Percentiles rank a stretch among this genome's conserved stretches.
These are phyloP conservation scores for Shiraia bambusicola DNA, from an alignment of 2,329 filamentous ascomycete genomes.

Conservation along the genomic window DNA sequence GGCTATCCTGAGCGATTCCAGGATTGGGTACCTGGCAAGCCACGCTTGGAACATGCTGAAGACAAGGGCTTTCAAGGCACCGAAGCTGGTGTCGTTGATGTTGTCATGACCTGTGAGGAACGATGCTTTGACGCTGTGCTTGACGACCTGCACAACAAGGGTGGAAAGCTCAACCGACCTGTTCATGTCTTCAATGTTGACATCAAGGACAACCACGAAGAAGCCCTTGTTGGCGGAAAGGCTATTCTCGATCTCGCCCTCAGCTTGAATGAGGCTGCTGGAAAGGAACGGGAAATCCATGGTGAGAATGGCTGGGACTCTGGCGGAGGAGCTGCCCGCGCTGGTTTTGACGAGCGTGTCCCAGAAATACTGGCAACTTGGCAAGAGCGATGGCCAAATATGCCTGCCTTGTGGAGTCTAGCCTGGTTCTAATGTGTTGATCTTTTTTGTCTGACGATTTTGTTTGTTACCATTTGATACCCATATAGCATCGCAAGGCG, in stretches of 20 bases:
- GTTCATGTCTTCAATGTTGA: conserved; percentile 99
- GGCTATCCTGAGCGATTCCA: conserved; percentile 97
- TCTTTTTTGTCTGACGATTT: conserved; percentile 4
- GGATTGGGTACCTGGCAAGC: conserved; percentile 89
- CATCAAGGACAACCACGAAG: conserved; percentile 97
- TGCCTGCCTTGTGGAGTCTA: conserved; percentile 91
- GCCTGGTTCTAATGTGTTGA: conserved; percentile 74
- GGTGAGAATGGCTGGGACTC: conserved; percentile 69
- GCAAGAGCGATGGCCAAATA: conserved; percentile 91
- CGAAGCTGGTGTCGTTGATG: conserved; percentile 85
- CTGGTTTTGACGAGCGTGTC: conserved; percentile 87
- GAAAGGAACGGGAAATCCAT: conserved; percentile 69
- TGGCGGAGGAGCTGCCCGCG: conserved; percentile 58
- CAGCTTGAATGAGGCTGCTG: conserved; percentile 76
- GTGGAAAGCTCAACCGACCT: conserved; percentile 82
- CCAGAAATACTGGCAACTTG: conserved; percentile 88
- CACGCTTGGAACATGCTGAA: conserved; percentile 68
- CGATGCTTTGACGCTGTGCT: conserved; percentile 97
- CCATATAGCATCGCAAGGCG: conserved; percentile 28
- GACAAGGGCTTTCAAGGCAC: conserved; percentile 78
- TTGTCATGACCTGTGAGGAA: conserved; percentile 97
- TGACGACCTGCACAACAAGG: conserved; percentile 85
- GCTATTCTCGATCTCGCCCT: conserved; percentile 91
- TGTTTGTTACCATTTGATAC: conserved; percentile 18
- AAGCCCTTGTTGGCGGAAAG: conserved; percentile 84